Conservation (phyloP, 805 yeast species). For the Hanseniaspora thailandica region DNA sequence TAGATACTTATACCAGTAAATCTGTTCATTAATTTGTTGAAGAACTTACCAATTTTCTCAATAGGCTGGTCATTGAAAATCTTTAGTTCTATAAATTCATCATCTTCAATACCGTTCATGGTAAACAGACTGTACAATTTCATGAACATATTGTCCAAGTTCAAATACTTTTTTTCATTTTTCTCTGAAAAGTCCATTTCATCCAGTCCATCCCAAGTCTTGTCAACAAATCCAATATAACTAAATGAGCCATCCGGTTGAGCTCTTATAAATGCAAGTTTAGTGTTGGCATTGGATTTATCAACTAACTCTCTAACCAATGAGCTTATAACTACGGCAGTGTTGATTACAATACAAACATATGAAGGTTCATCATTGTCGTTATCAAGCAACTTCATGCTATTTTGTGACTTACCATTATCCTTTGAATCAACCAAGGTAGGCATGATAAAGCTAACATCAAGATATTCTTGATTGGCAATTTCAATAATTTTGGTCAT, state of each 20-base stretch:
- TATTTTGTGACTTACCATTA: background rate
- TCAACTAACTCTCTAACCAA: constrained; percentile 25
- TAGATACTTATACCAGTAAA: background rate
- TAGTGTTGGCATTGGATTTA: constrained; percentile 31
- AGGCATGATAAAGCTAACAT: background rate
- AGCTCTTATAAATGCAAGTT: constrained; percentile 37
- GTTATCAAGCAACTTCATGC: background rate
- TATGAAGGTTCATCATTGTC: background rate
- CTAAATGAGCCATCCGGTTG: constrained; percentile 33
- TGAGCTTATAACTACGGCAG: constrained; percentile 23
- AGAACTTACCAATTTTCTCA: background rate
- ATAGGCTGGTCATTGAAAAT: constrained; percentile 4
- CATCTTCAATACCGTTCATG: constrained; percentile 8
- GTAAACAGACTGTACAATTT: background rate
- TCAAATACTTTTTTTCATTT: background rate
- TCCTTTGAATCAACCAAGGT: background rate
- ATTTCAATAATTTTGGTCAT: background rate
- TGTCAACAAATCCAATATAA: constrained; percentile 37
- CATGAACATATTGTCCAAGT: constrained; percentile 1
- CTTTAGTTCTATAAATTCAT: background rate
- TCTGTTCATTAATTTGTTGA: background rate
- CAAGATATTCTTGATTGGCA: constrained; percentile 3
- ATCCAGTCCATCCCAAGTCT: constrained; percentile 41
- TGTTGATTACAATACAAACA: constrained; percentile 2
- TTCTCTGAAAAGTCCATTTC: constrained; percentile 21